phyloP scores from a whole-genome alignment of 352 stramenopile species.

The Aphanomyces euteiches region DNA sequence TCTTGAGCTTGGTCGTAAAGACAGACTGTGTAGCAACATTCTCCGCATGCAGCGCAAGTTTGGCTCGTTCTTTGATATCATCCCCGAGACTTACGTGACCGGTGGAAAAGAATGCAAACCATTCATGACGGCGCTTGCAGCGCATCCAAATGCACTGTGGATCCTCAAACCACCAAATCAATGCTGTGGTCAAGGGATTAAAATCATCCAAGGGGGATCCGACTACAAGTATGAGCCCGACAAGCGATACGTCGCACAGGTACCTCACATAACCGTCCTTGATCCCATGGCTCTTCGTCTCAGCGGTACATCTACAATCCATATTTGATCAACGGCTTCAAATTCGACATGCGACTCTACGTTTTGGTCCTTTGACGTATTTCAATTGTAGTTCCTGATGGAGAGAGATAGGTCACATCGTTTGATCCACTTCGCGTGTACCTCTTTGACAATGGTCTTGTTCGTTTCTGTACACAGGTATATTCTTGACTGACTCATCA shows the following conservation, averaged over 20 bases:
- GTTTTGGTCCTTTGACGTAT: conserved; percentile 45
- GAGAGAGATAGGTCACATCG: conserved; percentile 50
- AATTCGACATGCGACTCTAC: conserved; percentile 91
- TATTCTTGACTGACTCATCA: neutral
- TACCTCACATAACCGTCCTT: conserved; percentile 19
- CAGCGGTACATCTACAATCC: conserved; percentile 74
- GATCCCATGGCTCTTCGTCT: neutral
- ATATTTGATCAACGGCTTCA: conserved; percentile 85
- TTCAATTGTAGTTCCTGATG: neutral
- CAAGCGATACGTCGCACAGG: conserved; percentile 64
- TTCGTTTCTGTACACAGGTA: conserved; percentile 74
- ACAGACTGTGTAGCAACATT: conserved; percentile 55
- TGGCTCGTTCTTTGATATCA: conserved; percentile 46
- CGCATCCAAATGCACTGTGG: conserved; percentile 53
- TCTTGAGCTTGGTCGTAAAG: conserved; percentile 75
- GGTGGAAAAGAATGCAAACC: conserved; percentile 60
- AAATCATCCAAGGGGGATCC: conserved; percentile 50
- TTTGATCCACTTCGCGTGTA: conserved; percentile 83
- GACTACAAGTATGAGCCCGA: conserved; percentile 47
- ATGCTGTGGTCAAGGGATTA: conserved; percentile 75
- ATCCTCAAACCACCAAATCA: conserved; percentile 76
- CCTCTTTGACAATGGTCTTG: conserved; percentile 81
- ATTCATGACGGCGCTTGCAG: conserved; percentile 49
- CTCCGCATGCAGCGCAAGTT: conserved; percentile 66
- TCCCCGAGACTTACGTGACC: conserved; percentile 72